A percentile compares a stretch with the other conserved stretches of the same genome.
Conservation (phyloP, 257 asterid species). For the Salvia rosmarinus region DNA sequence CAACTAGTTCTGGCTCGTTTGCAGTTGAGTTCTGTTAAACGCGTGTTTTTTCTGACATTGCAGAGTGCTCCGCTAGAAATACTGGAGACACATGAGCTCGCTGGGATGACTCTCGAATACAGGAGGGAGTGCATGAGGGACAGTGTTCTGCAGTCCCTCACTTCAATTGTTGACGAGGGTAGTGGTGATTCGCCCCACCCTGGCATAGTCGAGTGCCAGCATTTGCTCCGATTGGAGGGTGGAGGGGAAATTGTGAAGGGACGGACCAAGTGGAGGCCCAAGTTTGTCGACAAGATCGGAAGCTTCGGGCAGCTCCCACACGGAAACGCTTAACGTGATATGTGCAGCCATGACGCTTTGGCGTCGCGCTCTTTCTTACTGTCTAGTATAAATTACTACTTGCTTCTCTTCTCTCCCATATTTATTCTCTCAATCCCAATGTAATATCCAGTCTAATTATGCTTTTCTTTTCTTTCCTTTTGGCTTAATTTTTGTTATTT, state of each 20-base stretch:
- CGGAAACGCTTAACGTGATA: constrained; percentile 43
- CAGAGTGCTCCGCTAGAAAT: constrained; percentile 87
- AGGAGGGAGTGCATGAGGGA: constrained; percentile 97
- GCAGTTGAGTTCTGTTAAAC: neutral
- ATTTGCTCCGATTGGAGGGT: constrained; percentile 80
- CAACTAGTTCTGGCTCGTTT: constrained; percentile 9
- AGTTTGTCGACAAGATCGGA: constrained; percentile 46
- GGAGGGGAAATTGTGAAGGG: constrained; percentile 94
- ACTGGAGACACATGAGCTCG: constrained; percentile 85
- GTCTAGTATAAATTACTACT: constrained; percentile 30
- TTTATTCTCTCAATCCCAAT: constrained; percentile 31
- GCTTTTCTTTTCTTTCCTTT: constrained; percentile 19
- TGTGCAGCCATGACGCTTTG: constrained; percentile 10
- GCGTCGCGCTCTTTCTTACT: constrained; percentile 30
- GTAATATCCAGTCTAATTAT: constrained; percentile 50
- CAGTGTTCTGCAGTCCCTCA: constrained; percentile 89
- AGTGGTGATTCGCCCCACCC: constrained; percentile 45
- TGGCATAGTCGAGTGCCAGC: constrained; percentile 78
- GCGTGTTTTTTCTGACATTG: constrained; percentile 9
- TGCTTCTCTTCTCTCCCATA: constrained; percentile 22
- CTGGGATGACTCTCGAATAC: constrained; percentile 81
- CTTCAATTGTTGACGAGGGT: constrained; percentile 57
- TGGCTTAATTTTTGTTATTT: constrained; percentile 25
- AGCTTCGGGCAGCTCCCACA: constrained; percentile 52
- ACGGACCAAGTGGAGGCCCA: constrained; percentile 90